Evolutionary conservation across 306 rosid genomes (phyloP).

Genomic region (Cucumis sativus): DNA sequence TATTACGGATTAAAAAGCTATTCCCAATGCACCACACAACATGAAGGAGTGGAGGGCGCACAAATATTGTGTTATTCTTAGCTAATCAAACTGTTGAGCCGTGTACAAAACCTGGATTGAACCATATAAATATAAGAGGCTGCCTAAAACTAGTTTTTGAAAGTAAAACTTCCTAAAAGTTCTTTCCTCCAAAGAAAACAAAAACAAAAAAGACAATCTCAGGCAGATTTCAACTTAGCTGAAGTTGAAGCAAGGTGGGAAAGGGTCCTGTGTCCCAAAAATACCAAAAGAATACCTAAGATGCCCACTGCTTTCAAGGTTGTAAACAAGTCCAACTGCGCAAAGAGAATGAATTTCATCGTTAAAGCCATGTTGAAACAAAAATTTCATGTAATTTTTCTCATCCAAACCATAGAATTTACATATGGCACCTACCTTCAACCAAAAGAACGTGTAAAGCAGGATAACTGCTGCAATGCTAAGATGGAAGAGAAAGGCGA

Average conservation of each 20-base stretch:
- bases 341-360: not conserved
- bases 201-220: slow-evolving; percentile 10
- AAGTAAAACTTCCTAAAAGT: slow-evolving; percentile 2
- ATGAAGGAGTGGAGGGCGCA: not conserved
- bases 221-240: slow-evolving; percentile 84
- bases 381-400: not conserved
- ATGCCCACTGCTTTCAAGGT: slow-evolving; percentile 67
- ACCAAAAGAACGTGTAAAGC: slow-evolving; percentile 81
- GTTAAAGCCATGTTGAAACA: not conserved
- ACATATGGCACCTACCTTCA: slow-evolving; percentile 49
- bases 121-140: not conserved
- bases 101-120: not conserved
- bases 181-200: not conserved
- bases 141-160: not conserved
- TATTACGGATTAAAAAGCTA: not conserved
- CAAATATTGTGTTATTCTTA: not conserved
- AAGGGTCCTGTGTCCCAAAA: slow-evolving; percentile 82
- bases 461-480: slow-evolving; percentile 70
- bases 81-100: not conserved
- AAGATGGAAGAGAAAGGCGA: slow-evolving; percentile 60
- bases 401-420: not conserved
- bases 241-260: slow-evolving; percentile 77
- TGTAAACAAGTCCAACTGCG: slow-evolving; percentile 89
- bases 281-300: slow-evolving; percentile 58
- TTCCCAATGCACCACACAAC: not conserved